phyloP scores from a whole-genome alignment of 257 asterid species.

The Solanum boliviense region DNA sequence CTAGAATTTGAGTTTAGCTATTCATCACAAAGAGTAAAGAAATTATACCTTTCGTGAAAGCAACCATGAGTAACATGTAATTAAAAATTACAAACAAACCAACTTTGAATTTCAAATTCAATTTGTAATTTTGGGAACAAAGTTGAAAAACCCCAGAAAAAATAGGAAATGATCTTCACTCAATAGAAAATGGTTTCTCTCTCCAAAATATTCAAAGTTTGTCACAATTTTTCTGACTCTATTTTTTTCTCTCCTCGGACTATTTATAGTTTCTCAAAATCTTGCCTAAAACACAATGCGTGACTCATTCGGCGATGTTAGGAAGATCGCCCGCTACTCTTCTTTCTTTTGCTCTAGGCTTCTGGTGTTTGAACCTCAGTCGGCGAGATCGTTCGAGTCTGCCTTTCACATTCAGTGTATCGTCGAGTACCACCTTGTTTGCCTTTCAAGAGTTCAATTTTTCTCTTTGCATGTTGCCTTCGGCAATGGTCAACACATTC shows the following conservation, averaged over 20 bases:
- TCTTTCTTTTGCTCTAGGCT: neutral
- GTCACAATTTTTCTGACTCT: too few species aligned
- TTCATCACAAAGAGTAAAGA: neutral
- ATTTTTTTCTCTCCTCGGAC: neutral
- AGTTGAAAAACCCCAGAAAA: neutral
- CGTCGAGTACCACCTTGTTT: neutral
- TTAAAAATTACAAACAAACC: neutral
- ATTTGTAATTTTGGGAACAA: too few species aligned
- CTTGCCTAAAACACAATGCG: too few species aligned
- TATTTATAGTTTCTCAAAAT: neutral
- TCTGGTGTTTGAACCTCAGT: neutral
- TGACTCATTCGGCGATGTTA: neutral
- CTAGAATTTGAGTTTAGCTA: neutral
- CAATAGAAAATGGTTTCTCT: neutral
- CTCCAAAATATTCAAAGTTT: neutral
- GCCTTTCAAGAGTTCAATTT: neutral
- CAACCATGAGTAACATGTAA: neutral
- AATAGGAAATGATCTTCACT: neutral
- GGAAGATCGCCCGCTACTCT: neutral
- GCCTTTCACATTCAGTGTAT: neutral
- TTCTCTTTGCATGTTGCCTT: neutral
- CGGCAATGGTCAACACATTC: neutral
- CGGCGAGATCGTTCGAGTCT: neutral
- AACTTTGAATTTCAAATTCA: neutral
- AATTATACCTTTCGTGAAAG: neutral